Base-by-base conservation (phyloP, 768 basidiomycete species). In the Mycena epipterygia region DNA sequence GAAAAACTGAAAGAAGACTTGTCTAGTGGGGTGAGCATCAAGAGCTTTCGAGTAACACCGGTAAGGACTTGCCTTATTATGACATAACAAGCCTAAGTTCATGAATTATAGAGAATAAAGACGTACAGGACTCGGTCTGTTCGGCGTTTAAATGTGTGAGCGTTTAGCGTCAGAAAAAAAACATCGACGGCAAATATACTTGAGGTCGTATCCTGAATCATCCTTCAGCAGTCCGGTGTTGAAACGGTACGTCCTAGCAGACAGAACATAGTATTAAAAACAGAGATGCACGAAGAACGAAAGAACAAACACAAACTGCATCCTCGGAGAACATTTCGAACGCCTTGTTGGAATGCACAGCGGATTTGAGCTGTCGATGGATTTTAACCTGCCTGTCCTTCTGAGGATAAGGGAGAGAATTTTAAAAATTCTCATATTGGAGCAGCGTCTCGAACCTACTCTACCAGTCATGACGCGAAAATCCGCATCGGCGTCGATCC, bases 71-170 rank as follows among this genome's bases (percentile, higher is more conserved):
- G n/a, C n/a, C n/a, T n/a, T n/a, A n/a, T n/a, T n/a, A n/a, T n/a
- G n/a, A n/a, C n/a, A n/a, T n/a, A n/a, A n/a, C n/a, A n/a, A n/a
- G n/a, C n/a, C n/a, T n/a, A n/a, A n/a, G n/a, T n/a, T n/a, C n/a
- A n/a, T n/a, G n/a, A n/a, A n/a, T n/a, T n/a, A n/a, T n/a, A n/a
- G n/a, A n/a, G n/a, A n/a, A n/a, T n/a, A n/a, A n/a, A 75, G 80
- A 91, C 84, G 75, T 89, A 84, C 52, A 95, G 80, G n/a, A 96
- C 87, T 5, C 95, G 90, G 77, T 96, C 95, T 33, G 94, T 95
- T 75, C 90, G 92, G 42, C 94, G 92, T 76, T 91, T 91, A 33
- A 44, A 23, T 29, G 37, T 37, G 23, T 74, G 23, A 74, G 63
- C 30, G 13, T 61, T 42, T 5, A 23, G 32, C 32, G 2, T 14